Evolutionary conservation across 176 grass and related monocot species (phyloP), one percentile per base, ranked within the genome.

Genomic region (Oryza meyeriana): DNA sequence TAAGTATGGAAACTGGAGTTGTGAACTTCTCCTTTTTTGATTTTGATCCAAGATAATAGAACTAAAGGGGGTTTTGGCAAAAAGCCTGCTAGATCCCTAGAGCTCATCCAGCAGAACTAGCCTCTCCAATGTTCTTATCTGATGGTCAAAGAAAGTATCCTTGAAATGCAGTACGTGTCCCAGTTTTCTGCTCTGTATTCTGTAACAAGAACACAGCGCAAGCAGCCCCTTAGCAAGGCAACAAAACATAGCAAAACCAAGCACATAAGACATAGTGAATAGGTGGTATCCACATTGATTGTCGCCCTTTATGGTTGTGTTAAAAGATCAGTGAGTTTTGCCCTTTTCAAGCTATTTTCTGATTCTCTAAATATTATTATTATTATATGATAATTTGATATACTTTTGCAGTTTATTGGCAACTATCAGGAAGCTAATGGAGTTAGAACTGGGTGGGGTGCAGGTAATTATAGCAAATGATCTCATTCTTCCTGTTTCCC

Each of bases 361-460:
- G n/a, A n/a, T n/a, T n/a, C 66, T 26, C 14, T 55, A 33, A 48
- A 13, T 29, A n/a, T 0, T 84, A 67, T 29, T 65, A 26, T 73
- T 89, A 8, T 12, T 5, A 14, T 78, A 12, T 83, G 26, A 63
- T 94, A 62, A 88, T 55, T 61, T 59, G 16, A 76, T 59, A 31
- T 26, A 29, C 72, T 64, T 50, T 88, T 87, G 69, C 89, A 99
- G 95, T 93, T 98, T 69, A 93, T 98, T 74, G 95, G 95, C 24
- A 98, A 94, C 69, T 98, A 95, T 39, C 92, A 99, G 88, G 97
- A 99, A 86, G 81, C 87, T 64, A 91, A 35, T 79, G 97, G 97
- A 16, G 85, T 86, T 77, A 96, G 78, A 86, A 99, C 93, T 78
- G 97, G 97, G 11, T 99, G 97, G 97, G 97, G 97, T 81, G 91